A percentile compares a stretch with the other conserved stretches of the same genome.
Conservation (phyloP, 306 rosid genomes). For the Castanea mollissima region DNA sequence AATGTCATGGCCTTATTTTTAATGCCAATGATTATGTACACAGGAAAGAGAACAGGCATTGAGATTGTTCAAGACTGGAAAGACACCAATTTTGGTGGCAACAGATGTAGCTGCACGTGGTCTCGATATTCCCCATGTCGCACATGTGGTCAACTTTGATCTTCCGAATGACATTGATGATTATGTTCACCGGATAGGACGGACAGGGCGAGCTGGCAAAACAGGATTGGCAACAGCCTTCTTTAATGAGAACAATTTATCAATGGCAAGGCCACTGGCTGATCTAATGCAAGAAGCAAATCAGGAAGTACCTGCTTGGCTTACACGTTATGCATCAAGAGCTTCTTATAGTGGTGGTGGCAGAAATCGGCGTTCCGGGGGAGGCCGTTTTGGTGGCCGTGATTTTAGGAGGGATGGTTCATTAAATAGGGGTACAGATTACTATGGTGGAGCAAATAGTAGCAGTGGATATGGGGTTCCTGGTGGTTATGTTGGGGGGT, state of each 20-base stretch:
- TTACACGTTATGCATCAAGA: conserved; percentile 60
- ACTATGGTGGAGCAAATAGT: conserved; percentile 47
- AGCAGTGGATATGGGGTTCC: conserved; percentile 49
- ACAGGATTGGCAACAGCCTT: conserved; percentile 81
- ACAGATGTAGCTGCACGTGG: conserved; percentile 92
- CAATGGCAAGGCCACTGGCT: conserved; percentile 65
- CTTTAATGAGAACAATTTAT: conserved; percentile 57
- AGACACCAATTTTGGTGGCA: conserved; percentile 79
- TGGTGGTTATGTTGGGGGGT: conserved; percentile 50
- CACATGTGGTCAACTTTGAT: conserved; percentile 79
- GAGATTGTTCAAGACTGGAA: conserved; percentile 71
- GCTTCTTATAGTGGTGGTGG: conserved; percentile 48
- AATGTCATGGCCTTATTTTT: conserved; percentile 2
- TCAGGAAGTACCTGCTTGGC: conserved; percentile 85
- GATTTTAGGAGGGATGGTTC: conserved; percentile 66
- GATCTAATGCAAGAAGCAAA: conserved; percentile 84
- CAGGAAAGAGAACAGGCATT: conserved; percentile 83
- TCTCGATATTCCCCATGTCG: conserved; percentile 78
- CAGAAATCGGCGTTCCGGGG: conserved; percentile 56
- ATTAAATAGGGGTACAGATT: conserved; percentile 45
- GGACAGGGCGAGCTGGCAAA: conserved; percentile 85
- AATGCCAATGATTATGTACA: conserved; percentile 2
- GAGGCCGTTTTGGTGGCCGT: conserved; percentile 71
- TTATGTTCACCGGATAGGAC: conserved; percentile 81
- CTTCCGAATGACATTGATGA: conserved; percentile 84